Conservation (phyloP, 257 asterid genomes). For the Avicennia marina region DNA sequence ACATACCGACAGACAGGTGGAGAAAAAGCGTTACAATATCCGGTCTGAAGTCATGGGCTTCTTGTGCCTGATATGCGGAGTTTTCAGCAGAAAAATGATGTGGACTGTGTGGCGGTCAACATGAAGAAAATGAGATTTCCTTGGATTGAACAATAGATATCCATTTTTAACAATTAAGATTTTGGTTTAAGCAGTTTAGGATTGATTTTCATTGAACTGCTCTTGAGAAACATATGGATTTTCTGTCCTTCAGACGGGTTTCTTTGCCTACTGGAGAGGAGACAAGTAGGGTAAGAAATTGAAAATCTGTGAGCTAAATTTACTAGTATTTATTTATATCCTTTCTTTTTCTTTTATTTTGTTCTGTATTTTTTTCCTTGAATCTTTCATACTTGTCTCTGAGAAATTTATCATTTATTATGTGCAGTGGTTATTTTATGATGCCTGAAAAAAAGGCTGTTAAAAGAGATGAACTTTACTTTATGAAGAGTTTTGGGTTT, state of each 20-base stretch:
- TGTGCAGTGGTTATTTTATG: slow-evolving; percentile 26
- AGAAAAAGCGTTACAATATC: no score
- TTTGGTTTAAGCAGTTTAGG: neutral
- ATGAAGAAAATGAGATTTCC: slow-evolving; percentile 13
- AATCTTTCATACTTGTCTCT: neutral
- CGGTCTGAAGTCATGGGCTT: slow-evolving; percentile 13
- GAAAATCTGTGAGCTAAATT: neutral
- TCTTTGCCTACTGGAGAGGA: slow-evolving; percentile 8
- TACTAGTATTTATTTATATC: slow-evolving; percentile 2
- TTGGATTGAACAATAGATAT: neutral
- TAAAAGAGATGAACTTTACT: neutral
- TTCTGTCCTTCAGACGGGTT: slow-evolving; percentile 20
- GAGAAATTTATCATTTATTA: slow-evolving; percentile 1
- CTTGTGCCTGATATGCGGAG: slow-evolving; percentile 7
- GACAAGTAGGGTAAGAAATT: slow-evolving; percentile 27
- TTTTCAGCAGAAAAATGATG: slow-evolving; percentile 10
- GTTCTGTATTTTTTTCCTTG: neutral
- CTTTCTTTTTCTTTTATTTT: slow-evolving; percentile 1
- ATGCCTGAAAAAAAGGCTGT: slow-evolving; percentile 19
- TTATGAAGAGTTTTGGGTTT: slow-evolving; percentile 12
- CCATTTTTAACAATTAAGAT: neutral
- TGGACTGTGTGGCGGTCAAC: slow-evolving; percentile 13
- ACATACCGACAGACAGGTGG: no score
- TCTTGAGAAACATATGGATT: neutral
- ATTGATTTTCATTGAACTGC: neutral